Conservation (phyloP, 768 basidiomycete species). For the Tylopilus sp. region DNA sequence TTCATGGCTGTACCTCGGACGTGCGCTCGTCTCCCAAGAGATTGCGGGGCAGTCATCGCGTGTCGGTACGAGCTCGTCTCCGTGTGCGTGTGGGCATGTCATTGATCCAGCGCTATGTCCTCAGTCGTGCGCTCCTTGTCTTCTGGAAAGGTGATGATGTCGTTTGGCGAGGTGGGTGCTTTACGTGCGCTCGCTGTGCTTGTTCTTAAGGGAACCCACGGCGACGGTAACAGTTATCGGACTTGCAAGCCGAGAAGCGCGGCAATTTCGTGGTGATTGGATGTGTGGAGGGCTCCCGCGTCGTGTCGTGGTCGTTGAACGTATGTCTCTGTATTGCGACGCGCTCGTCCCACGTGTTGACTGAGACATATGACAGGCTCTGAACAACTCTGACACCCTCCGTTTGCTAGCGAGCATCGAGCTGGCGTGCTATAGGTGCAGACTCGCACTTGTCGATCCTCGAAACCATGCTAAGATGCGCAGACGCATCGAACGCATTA, state of each 20-base stretch:
- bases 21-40: conserved; percentile 75
- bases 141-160: conserved; percentile 63
- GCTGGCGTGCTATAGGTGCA: conserved; percentile 77
- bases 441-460: conserved; percentile 65
- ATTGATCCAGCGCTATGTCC: conserved; percentile 6
- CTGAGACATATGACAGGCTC: conserved; percentile 45
- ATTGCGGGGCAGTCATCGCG: conserved; percentile 71
- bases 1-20: conserved; percentile 78
- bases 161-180: conserved; percentile 67
- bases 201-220: no score
- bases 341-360: conserved; percentile 8
- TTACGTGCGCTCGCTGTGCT: no score
- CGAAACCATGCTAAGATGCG: conserved; percentile 59
- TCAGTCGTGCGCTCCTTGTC: conserved; percentile 44
- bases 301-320: conserved; percentile 84
- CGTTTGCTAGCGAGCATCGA: conserved; percentile 81
- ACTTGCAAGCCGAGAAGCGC: conserved; percentile 82
- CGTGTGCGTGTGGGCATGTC: not conserved
- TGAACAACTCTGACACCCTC: conserved; percentile 81
- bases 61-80: conserved; percentile 55
- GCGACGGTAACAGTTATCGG: conserved; percentile 45
- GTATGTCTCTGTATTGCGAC: conserved; percentile 39
- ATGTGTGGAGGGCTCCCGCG: conserved; percentile 67
- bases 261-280: conserved; percentile 86
- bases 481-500: conserved; percentile 72